These are phyloP conservation scores for Xanthoceras sorbifolium DNA, from an alignment of 345 rosid species.

Conservation along the genomic window DNA sequence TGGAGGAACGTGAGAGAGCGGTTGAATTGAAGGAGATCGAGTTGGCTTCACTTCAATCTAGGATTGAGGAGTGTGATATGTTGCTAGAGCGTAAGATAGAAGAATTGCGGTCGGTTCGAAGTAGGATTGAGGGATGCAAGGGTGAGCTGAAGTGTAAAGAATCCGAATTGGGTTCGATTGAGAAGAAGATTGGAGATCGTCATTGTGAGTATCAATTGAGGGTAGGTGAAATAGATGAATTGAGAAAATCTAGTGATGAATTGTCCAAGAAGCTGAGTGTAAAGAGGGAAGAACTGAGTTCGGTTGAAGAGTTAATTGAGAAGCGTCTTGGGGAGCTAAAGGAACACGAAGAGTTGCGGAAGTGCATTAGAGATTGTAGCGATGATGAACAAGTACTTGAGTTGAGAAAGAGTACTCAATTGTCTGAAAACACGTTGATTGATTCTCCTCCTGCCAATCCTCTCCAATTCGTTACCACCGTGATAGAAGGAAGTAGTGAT, in stretches of 20 bases:
- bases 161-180: no score
- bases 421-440: neutral
- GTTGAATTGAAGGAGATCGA: conserved; percentile 20
- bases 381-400: conserved; percentile 14
- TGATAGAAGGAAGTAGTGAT: conserved; percentile 21
- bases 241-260: no score
- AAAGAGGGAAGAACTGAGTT: no score
- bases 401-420: conserved; percentile 11
- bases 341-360: neutral
- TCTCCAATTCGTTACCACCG: neutral
- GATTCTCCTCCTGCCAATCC: neutral
- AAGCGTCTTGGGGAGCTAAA: neutral
- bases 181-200: no score
- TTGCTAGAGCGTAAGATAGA: conserved; percentile 5
- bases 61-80: conserved; percentile 12
- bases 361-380: neutral
- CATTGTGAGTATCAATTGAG: no score
- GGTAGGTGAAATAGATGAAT: no score
- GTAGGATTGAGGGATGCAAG: neutral
- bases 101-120: neutral
- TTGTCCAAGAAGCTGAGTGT: no score
- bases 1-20: conserved; percentile 3
- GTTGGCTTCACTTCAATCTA: conserved; percentile 6
- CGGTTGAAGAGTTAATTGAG: no score
- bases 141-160: neutral